Conservation (phyloP, 1,284 basidiomycete species). For the Cutaneotrichosporon dermatis region DNA sequence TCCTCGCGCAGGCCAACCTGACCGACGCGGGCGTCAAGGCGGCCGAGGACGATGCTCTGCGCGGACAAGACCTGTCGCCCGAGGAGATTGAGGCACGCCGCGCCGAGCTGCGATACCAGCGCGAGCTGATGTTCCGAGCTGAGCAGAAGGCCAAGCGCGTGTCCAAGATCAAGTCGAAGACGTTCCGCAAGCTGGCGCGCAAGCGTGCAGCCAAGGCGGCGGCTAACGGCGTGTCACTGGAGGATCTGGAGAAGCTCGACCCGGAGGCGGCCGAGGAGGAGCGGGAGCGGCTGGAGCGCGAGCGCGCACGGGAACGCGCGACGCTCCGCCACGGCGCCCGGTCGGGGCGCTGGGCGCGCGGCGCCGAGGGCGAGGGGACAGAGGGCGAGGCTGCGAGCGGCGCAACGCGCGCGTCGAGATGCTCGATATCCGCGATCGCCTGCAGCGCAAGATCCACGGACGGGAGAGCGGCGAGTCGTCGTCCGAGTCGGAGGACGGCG, state of each 20-base stretch:
- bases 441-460: constrained; percentile 63
- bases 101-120: constrained; percentile 75
- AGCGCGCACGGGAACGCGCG: constrained; percentile 76
- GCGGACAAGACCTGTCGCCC: constrained; percentile 62
- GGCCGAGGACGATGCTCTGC: constrained; percentile 75
- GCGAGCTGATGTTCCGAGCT: constrained; percentile 90
- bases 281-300: constrained; percentile 66
- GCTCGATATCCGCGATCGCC: constrained; percentile 70
- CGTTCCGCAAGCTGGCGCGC: constrained; percentile 79
- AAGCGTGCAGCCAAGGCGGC: constrained; percentile 64
- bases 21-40: constrained; percentile 71
- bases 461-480: constrained; percentile 51
- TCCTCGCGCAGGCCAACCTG: constrained; percentile 71
- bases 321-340: constrained; percentile 67
- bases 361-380: constrained; percentile 16
- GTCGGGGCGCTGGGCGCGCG: constrained; percentile 61
- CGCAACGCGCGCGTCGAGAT: constrained; percentile 49
- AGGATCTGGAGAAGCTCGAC: constrained; percentile 51
- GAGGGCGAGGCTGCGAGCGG: constrained; percentile 32
- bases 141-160: constrained; percentile 87
- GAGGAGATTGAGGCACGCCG: constrained; percentile 79
- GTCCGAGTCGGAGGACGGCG: constrained; percentile 53
- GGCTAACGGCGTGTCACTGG: constrained; percentile 46
- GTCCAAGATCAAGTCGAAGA: constrained; percentile 93
- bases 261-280: constrained; percentile 59